Conservation (phyloP, 495 filamentous ascomycete genomes). For the Lophium mytilinum region DNA sequence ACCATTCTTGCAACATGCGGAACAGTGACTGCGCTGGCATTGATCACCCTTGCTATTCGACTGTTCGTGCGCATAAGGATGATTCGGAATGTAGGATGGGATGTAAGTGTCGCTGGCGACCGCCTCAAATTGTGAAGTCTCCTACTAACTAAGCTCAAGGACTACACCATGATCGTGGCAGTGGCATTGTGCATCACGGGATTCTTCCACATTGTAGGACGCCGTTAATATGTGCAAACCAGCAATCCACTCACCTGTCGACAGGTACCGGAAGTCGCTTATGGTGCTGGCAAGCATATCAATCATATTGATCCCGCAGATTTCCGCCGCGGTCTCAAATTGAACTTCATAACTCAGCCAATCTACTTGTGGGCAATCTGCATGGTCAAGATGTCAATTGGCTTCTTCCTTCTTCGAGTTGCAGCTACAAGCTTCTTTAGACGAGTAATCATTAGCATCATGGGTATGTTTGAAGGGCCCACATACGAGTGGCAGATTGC, state of each 20-base stretch:
- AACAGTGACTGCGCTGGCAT: slow-evolving; percentile 9
- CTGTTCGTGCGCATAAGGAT: slow-evolving; percentile 12
- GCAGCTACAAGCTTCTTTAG: slow-evolving; percentile 17
- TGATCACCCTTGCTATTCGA: slow-evolving; percentile 8
- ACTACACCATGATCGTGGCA: slow-evolving; percentile 27
- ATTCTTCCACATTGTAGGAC: background rate
- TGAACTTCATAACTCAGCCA: slow-evolving; percentile 19
- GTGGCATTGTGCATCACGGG: slow-evolving; percentile 3
- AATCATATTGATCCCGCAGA: background rate
- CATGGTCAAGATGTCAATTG: slow-evolving; percentile 29
- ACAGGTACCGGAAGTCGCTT: slow-evolving; percentile 14
- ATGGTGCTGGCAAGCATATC: slow-evolving; percentile 27
- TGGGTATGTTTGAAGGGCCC: slow-evolving; percentile 2
- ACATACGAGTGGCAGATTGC: background rate
- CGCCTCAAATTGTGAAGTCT: background rate
- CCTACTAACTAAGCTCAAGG: slow-evolving; percentile 13
- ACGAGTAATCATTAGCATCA: slow-evolving; percentile 12
- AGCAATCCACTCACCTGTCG: too few species aligned
- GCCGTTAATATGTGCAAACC: too few species aligned
- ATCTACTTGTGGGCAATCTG: slow-evolving; percentile 18
- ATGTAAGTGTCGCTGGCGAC: slow-evolving; percentile 4
- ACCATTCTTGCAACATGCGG: slow-evolving; percentile 10
- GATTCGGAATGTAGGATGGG: slow-evolving; percentile 24
- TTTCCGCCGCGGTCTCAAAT: slow-evolving; percentile 6
- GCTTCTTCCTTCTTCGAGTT: slow-evolving; percentile 30